Percentiles rank a stretch among this genome's conserved stretches.
phyloP scores from a whole-genome alignment of 192 early-diverging fungal genomes.

The Coemansia sp. region DNA sequence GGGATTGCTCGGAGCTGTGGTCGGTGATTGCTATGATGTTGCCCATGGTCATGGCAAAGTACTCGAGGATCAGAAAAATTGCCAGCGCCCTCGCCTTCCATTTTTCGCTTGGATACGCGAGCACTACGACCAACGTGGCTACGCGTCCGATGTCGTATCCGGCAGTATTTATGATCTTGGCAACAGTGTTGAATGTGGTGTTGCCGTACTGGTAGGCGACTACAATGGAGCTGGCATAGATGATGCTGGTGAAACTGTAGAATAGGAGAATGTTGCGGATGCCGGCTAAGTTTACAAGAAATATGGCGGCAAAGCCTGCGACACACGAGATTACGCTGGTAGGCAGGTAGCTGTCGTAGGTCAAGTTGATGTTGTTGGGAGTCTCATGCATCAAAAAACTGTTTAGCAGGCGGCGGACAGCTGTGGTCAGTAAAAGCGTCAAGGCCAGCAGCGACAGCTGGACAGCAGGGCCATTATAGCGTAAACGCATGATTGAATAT shows the following conservation, averaged over 20 bases:
- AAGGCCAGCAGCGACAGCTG: constrained; percentile 24
- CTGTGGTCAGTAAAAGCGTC: constrained; percentile 19
- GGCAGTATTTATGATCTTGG: constrained; percentile 9
- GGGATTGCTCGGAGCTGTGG: constrained; percentile 6
- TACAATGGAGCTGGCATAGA: constrained; percentile 27
- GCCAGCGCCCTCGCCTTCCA: constrained; percentile 37
- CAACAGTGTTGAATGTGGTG: constrained; percentile 5
- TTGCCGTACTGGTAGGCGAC: constrained; percentile 12
- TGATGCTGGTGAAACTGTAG: constrained; percentile 16
- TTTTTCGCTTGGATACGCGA: constrained; percentile 35
- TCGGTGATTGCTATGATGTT: constrained; percentile 21
- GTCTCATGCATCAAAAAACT: constrained; percentile 16
- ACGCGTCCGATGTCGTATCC: constrained; percentile 29
- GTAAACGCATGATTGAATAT: neutral
- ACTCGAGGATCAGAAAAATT: constrained; percentile 20
- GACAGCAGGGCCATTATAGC: constrained; percentile 22
- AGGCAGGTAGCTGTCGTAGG: constrained; percentile 27
- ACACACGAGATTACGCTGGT: constrained; percentile 24
- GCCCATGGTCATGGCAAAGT: constrained; percentile 33
- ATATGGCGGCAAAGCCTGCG: constrained; percentile 25
- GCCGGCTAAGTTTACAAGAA: constrained; percentile 28
- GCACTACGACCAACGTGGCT: constrained; percentile 26
- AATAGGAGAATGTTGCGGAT: constrained; percentile 21
- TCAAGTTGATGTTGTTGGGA: constrained; percentile 24
- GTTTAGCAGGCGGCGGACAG: constrained; percentile 20